Evolutionary conservation across 352 stramenopile species (phyloP), one percentile per base, ranked within the genome.

Genomic region (Blastocystis sp.): DNA sequence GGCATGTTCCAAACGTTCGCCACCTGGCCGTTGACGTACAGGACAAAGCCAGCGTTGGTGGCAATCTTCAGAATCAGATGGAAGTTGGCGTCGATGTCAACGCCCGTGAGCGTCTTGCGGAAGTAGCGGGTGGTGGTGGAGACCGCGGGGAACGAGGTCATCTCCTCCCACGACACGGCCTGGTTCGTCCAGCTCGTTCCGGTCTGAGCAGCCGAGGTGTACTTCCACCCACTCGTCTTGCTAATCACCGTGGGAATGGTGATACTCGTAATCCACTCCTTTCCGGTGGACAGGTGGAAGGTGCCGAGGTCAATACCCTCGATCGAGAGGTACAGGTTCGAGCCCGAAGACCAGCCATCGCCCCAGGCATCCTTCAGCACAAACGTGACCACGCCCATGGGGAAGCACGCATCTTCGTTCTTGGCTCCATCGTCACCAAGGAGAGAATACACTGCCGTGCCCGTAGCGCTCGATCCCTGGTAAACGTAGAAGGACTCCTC

Each of bases 331-430:
- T 69, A 59, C 38, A 86, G 61, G 45, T 48, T 74, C 23, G 76
- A 56, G 60, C 76, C 76, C 9, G 14, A 71, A 1, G 76, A 70
- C 76, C 76, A 86, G 11, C 53, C 52, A 71, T 86, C 76, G 28
- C 76, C 76, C 41, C 74, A 86, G 7, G 69, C 41, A 79, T 79
- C 69, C 48, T 56, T 56, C 48, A 56, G 5, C 14, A 17, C 5
- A 56, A 56, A 17, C 48, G 64, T 74, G 19, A 45, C 19, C 4
- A 74, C 5, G 41, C 14, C 28, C 11, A 28, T 2, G 43, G 23
- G 11, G 5, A 67, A 41, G 34, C 62, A 67, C 7, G 19, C 62
- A 7, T 67, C 62, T 21, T 41, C 62, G 34, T 41, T 19, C 62
- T 67, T 67, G 7, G 62, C 62, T 41, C 62, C 62, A 21, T 7